Conservation (phyloP, 495 filamentous ascomycete species). For the Talaromyces thailandensis region DNA sequence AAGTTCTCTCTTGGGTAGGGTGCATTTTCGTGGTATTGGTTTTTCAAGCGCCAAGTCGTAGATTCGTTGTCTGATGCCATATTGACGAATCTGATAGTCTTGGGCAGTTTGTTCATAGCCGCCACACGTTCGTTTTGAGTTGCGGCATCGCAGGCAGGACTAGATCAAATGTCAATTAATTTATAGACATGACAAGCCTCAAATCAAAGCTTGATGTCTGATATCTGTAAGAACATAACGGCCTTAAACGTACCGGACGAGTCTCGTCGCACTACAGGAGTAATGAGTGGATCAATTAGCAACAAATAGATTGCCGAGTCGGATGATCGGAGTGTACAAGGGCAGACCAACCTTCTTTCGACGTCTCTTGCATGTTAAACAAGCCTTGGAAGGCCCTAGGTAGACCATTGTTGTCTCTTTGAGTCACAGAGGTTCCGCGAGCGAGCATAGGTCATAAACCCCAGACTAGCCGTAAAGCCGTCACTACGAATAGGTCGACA, state of each 20-base stretch:
- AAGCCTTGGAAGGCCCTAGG: slow-evolving; percentile 21
- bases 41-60: background rate
- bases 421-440: background rate
- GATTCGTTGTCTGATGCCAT: slow-evolving; percentile 3
- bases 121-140: slow-evolving; percentile 18
- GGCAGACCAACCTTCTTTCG: slow-evolving; percentile 21
- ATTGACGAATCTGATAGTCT: slow-evolving; percentile 14
- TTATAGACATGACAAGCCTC: background rate
- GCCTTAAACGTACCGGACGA: slow-evolving; percentile 21
- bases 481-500: background rate
- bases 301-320: background rate
- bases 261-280: slow-evolving; percentile 19
- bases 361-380: slow-evolving; percentile 20
- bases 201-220: background rate
- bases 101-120: slow-evolving; percentile 17
- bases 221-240: background rate
- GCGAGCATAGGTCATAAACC: background rate
- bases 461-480: background rate
- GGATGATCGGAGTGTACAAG: background rate
- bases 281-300: background rate
- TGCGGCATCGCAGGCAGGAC: slow-evolving; percentile 23
- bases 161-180: background rate
- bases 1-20: slow-evolving; percentile 12
- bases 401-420: slow-evolving; percentile 16
- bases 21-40: slow-evolving; percentile 19